A percentile compares a stretch with the other conserved stretches of the same genome.
Evolutionary conservation across 371 early-diverging fungal genomes (phyloP).

Genomic region (Zychaea mexicana): DNA sequence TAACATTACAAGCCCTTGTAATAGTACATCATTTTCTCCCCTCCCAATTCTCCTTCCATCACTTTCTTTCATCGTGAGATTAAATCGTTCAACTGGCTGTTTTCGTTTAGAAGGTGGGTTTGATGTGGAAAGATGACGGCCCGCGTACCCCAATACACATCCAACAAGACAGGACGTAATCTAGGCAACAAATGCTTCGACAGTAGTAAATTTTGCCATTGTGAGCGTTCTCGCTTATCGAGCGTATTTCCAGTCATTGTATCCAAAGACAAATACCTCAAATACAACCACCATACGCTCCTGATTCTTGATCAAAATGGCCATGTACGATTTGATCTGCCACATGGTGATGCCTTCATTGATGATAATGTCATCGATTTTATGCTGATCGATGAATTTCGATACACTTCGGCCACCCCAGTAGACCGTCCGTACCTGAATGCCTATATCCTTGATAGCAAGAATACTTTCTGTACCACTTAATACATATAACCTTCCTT

Average conservation of each 20-base stretch:
- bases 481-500: neutral
- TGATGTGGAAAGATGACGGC: conserved; percentile 52
- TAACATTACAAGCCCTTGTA: too few relatives aligned
- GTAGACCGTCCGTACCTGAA: conserved; percentile 68
- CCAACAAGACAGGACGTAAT: conserved; percentile 50
- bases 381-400: conserved; percentile 63
- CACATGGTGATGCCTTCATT: conserved; percentile 78
- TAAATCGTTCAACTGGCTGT: too few relatives aligned
- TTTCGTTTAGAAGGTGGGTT: neutral
- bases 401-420: conserved; percentile 56
- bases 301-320: conserved; percentile 64
- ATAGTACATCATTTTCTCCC: too few relatives aligned
- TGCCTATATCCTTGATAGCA: conserved; percentile 68
- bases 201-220: neutral
- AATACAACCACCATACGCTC: conserved; percentile 71
- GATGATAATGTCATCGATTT: conserved; percentile 69
- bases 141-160: conserved; percentile 60
- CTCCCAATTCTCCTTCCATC: too few relatives aligned
- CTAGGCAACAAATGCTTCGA: conserved; percentile 57
- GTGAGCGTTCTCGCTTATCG: too few relatives aligned
- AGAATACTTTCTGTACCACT: conserved; percentile 57
- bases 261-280: conserved; percentile 47
- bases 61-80: too few relatives aligned
- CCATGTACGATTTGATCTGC: conserved; percentile 76
- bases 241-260: neutral